phyloP scores from a whole-genome alignment of 164 flowering plant species.

The Liquidambar formosana region DNA sequence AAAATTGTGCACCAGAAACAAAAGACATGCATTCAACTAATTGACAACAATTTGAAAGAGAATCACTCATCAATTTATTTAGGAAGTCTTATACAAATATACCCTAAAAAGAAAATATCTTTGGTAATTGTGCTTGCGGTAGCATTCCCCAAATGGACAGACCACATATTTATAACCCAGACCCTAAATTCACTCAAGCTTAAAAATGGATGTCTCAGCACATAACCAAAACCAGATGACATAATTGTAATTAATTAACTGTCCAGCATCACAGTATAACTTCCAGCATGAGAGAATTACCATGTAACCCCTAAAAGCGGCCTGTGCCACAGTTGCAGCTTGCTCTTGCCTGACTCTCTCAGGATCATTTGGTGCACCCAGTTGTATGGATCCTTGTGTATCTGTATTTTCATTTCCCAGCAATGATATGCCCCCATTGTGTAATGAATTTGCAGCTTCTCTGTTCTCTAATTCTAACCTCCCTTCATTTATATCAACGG shows the following conservation, averaged over 20 bases:
- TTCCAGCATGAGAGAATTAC: conserved; percentile 34
- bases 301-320: conserved; percentile 89
- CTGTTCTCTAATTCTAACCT: conserved; percentile 27
- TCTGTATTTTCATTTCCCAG: conserved; percentile 34
- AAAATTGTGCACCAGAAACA: too few species aligned
- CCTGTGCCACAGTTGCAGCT: conserved; percentile 83
- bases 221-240: neutral
- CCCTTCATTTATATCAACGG: conserved; percentile 25
- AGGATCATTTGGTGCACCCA: conserved; percentile 32
- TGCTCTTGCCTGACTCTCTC: conserved; percentile 43
- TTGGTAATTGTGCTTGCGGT: too few species aligned
- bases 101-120: conserved; percentile 31
- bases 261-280: neutral
- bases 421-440: conserved; percentile 11
- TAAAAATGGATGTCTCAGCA: neutral
- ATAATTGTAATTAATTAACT: conserved; percentile 20
- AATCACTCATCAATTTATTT: too few species aligned
- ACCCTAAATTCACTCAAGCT: neutral
- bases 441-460: conserved; percentile 16
- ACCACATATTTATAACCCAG: neutral
- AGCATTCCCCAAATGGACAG: neutral
- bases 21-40: too few species aligned
- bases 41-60: too few species aligned
- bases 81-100: neutral
- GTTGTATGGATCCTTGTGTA: conserved; percentile 16